Base-by-base conservation (phyloP, 2,329 filamentous ascomycete species). In the Aspergillus phoenicis region DNA sequence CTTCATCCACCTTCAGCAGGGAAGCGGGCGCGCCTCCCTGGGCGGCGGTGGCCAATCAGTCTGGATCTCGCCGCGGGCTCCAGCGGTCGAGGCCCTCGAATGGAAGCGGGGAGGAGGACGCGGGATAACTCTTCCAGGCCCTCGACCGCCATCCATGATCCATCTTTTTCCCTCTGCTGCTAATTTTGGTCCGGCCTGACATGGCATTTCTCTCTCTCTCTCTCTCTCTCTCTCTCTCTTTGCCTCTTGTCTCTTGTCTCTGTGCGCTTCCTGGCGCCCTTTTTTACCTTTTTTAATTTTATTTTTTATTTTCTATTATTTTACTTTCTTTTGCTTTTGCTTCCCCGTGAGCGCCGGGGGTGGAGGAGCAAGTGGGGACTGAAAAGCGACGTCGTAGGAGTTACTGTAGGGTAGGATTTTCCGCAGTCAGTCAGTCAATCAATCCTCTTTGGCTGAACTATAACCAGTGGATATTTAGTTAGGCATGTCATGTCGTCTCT, bases 81-180 rank as follows among this genome's bases (percentile, higher is more conserved):
- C 45, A 53, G 53, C 53, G 66, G 62, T 69, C 67, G 64, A 68
- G 66, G 66, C 67, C 52, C 64, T 63, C 63, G 51, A 66, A 64
- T 63, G 17, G 61, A 67, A 64, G 65, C 66, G 64, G 66, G 62
- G 59, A 66, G 60, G 38, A 22, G 33, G 55, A 62, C 59, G 55
- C 51, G 22, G 60, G 57, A 61, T 36, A 60, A 58, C 28, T 62
- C 54, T 60, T 57, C 65, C 59, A 60, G 55, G 28, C 52, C 56
- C 62, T 62, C 36, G 38, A 36, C 33, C 33, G 33, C 33, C 33
- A 36, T 36, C 11, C 30, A 36, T 36, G 11, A 30, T 30, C 10
- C 30, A 33, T 36, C 28, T 30, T 10, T 30, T 30, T 36, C 30
- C 4, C 30, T 33, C 43, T 45, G 61, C 59, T 60, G 52, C 66